phyloP scores from a whole-genome alignment of 2,329 filamentous ascomycete genomes.

The Proliferodiscus dingleyae region DNA sequence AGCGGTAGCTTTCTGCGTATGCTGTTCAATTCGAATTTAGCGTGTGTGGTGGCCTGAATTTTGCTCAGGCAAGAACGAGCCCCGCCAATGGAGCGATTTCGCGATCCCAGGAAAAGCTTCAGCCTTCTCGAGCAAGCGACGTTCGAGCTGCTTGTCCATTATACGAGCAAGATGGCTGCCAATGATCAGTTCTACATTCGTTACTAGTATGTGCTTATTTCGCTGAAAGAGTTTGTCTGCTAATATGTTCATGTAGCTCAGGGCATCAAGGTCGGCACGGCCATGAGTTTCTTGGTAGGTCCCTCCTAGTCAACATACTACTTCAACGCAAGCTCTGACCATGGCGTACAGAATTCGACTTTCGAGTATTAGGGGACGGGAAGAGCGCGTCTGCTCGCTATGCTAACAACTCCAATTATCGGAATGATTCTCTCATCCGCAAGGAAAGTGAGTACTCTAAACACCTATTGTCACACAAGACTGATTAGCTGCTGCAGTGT shows the following conservation, averaged over 20 bases:
- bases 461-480: background rate
- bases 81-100: constrained; percentile 4
- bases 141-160: no score
- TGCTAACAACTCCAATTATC: constrained; percentile 99
- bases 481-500: constrained; percentile 60
- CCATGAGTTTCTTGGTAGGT: constrained; percentile 92
- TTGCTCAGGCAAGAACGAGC: constrained; percentile 8
- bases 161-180: constrained; percentile 31
- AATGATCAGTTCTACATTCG: constrained; percentile 87
- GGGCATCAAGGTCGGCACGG: constrained; percentile 96
- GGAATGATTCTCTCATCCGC: constrained; percentile 95
- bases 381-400: constrained; percentile 91
- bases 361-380: constrained; percentile 86
- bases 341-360: constrained; percentile 83
- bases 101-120: constrained; percentile 16
- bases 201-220: constrained; percentile 72
- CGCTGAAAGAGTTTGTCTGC: constrained; percentile 4
- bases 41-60: constrained; percentile 13
- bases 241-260: constrained; percentile 56
- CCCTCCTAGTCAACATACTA: background rate
- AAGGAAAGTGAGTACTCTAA: constrained; percentile 80
- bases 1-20: constrained; percentile 14
- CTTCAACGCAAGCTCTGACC: constrained; percentile 14
- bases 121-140: constrained; percentile 16
- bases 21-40: constrained; percentile 20